Base-by-base conservation (phyloP, 2,329 filamentous ascomycete genomes). In the Podosphaera aphanis region DNA sequence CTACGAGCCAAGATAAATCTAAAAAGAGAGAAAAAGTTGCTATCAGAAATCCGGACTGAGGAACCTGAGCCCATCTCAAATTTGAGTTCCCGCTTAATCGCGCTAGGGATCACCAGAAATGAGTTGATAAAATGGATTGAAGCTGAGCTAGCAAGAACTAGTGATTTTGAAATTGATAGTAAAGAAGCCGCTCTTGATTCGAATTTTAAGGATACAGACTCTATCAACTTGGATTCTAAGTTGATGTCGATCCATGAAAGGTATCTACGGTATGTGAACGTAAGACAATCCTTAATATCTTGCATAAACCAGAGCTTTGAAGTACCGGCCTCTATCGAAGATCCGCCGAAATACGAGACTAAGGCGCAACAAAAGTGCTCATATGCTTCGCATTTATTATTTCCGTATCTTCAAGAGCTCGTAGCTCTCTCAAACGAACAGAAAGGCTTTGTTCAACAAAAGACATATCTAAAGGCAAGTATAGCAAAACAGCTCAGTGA, bases 101-200 rank as follows among this genome's bases (percentile, higher is more conserved):
- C 75, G 13, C 60, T 79, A 8, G 66, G 65, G 37, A 61, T 61
- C 6, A 71, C 74, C 10, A 66, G 76, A 15, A 68, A 69, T 44
- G 70, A 73, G 49, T 64, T 79, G 44, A 78, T 79, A 48, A 64
- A 60, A 47, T 79, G 75, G 75, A 77, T 79, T 47, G 75, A 79
- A 57, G 62, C 61, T 4, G 76, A 79, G 56, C 60, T 79, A 19
- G 62, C 65, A 44, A 71, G 70, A 46, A 71, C 72, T 15, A 53
- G 52, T 25, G 56, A 58, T 11, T 39, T 42, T 6, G 37, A 50
- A 1, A 64, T 66, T 3, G 61, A 60, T 19, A 56, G 58, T 1
- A 60, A 57, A 18, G 47, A 48, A 41, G 18, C 47, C 15, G 3
- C 33, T 2, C 44, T 15, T 23, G 16, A 19, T 13, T 25, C 44